These are phyloP conservation scores for Leccinum subrobustum DNA, from an alignment of 1,284 basidiomycete species.

Conservation along the genomic window DNA sequence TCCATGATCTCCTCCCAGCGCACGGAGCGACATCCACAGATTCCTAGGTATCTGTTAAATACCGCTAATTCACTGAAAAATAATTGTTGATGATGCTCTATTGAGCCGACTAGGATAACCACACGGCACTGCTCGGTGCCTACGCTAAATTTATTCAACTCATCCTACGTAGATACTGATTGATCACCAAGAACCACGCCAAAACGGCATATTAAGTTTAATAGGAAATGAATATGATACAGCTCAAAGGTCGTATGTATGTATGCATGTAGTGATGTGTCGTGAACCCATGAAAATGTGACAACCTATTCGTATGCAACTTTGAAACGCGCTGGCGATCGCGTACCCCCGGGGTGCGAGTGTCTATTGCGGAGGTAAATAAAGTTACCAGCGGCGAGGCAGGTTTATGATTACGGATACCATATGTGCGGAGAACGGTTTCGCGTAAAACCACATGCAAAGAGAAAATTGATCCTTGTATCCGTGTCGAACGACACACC, in stretches of 20 bases:
- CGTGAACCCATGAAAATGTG: conserved; percentile 1
- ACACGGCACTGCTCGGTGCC: background rate
- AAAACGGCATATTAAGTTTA: background rate
- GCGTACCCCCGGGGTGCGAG: background rate
- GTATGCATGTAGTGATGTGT: background rate
- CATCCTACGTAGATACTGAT: background rate
- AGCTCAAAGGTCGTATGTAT: conserved; percentile 1
- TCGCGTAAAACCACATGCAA: background rate
- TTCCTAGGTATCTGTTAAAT: no score
- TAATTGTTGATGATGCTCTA: no score
- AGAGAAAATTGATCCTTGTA: background rate
- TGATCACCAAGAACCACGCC: background rate
- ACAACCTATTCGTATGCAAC: background rate
- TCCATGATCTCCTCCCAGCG: no score
- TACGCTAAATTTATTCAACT: background rate
- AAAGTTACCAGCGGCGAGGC: conserved; percentile 19
- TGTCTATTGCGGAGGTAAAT: conserved; percentile 11
- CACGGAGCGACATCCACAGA: no score
- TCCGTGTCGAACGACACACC: background rate
- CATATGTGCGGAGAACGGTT: conserved; percentile 19
- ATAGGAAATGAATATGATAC: background rate
- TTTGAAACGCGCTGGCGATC: background rate
- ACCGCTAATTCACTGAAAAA: no score
- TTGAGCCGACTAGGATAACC: background rate
- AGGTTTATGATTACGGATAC: conserved; percentile 24